These are phyloP conservation scores for Phytophthora constricta DNA, from an alignment of 352 stramenopile genomes.

Conservation along the genomic window DNA sequence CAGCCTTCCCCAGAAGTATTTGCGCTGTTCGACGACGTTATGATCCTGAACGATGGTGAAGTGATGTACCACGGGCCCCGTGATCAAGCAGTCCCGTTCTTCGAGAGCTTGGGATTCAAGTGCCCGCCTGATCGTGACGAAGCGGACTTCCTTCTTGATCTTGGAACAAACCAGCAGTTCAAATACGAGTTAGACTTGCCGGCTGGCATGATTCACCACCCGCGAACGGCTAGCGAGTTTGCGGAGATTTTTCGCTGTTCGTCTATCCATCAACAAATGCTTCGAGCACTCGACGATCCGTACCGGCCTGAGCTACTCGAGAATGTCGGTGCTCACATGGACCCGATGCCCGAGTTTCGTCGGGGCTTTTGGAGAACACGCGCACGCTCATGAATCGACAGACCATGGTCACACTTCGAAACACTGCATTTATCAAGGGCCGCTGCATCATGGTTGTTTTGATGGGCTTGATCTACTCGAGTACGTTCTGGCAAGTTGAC, in stretches of 20 bases:
- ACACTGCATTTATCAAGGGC: constrained; percentile 37
- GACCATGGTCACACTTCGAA: constrained; percentile 56
- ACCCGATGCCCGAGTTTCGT: constrained; percentile 37
- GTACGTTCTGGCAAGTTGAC: constrained; percentile 44
- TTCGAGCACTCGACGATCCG: constrained; percentile 22
- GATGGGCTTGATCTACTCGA: constrained; percentile 42
- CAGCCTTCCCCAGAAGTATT: constrained; percentile 69
- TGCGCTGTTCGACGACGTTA: constrained; percentile 5
- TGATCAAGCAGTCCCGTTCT: constrained; percentile 70
- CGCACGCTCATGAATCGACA: constrained; percentile 34
- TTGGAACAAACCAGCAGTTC: constrained; percentile 40
- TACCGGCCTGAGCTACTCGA: constrained; percentile 18
- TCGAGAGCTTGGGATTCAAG: constrained; percentile 61
- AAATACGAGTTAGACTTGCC: constrained; percentile 31
- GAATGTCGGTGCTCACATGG: constrained; percentile 30
- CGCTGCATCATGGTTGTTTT: constrained; percentile 53
- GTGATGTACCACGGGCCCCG: constrained; percentile 44
- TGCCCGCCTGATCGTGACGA: constrained; percentile 38
- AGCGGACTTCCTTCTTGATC: constrained; percentile 41
- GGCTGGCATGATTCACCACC: constrained; percentile 8
- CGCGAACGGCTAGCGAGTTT: constrained; percentile 43
- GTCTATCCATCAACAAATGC: constrained; percentile 22
- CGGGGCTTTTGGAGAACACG: constrained; percentile 35
- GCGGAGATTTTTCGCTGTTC: constrained; percentile 26
- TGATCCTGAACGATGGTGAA: constrained; percentile 23